Evolutionary conservation across 352 stramenopile species (phyloP), one percentile per base, ranked within the genome.

Genomic region (Phytophthora tentaculata): DNA sequence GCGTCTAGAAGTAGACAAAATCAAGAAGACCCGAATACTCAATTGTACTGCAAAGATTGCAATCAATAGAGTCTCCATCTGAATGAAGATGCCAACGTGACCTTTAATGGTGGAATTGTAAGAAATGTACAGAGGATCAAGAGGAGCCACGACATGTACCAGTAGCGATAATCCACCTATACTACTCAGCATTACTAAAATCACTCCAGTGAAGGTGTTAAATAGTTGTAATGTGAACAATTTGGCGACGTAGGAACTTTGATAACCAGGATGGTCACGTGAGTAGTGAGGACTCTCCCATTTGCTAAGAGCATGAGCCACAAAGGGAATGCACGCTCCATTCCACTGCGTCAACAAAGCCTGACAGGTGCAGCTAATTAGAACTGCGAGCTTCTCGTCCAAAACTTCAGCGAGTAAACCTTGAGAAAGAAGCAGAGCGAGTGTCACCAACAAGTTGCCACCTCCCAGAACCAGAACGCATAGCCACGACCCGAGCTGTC

Each of bases 1-100:
- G 22, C 54, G 64, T 54, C 32, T 35, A 26, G 61, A 12, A 53
- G 58, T 22, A 41, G 56, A 62, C 26, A 67, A 26, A 58, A 74
- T 55, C 49, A 66, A 9, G 47, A 62, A 20, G 69, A 57, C n/a
- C 26, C 20, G 56, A 67, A 71, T 19, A 52, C 69, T 47, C 23
- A 86, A 56, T 43, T 80, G 81, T 14, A 37, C 51, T 7, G 69
- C 12, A 52, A 87, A 81, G 17, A 81, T 57, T 19, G 69, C 13
- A 7, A 82, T 39, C 12, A 89, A 23, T 5, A 87, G 59, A 24
- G 71, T 80, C 52, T 84, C 67, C 13, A 87, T 59, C 48, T 86
- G 69, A n/a, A 83, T 65, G 19, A 81, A 70, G 14, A 71, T 39
- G 55, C 56, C 74, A 48, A 73, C 61, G 23, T 55, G 44, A 0